Evolutionary conservation across 768 basidiomycete species (phyloP).

Genomic region (Guyanaporus albipodus): DNA sequence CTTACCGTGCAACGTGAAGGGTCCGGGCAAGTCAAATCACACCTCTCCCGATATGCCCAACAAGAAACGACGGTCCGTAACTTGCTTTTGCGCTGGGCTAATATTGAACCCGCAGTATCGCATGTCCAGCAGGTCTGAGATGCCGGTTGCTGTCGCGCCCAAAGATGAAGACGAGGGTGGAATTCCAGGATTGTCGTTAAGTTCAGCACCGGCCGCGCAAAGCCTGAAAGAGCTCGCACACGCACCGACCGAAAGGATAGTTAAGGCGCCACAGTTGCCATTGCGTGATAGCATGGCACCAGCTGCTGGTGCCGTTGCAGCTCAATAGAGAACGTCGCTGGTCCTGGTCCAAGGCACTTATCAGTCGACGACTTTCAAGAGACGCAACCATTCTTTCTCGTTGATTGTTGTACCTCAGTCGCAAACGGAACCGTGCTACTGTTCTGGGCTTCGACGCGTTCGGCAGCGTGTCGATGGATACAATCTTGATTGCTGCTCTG

Average conservation of each 20-base stretch:
- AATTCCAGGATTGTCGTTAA: conserved; percentile 32
- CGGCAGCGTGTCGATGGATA: conserved; percentile 5
- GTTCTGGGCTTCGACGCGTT: conserved; percentile 2
- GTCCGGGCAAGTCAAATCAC: conserved; percentile 55
- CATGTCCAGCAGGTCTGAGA: conserved; percentile 41
- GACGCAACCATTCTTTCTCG: not conserved
- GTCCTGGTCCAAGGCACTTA: not conserved
- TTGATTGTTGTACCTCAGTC: conserved; percentile 4
- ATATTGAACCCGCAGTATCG: conserved; percentile 29
- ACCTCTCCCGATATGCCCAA: conserved; percentile 69
- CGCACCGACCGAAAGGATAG: conserved; percentile 41
- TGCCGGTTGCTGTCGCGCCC: conserved; percentile 18
- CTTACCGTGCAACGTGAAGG: conserved; percentile 44
- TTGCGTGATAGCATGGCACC: conserved; percentile 60
- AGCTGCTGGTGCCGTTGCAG: conserved; percentile 40
- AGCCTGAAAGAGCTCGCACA: conserved; percentile 34
- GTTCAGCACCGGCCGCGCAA: conserved; percentile 29
- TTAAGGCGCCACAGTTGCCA: conserved; percentile 59
- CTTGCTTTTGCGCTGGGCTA: conserved; percentile 15
- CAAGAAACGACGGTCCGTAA: conserved; percentile 76
- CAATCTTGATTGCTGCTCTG: conserved; percentile 14
- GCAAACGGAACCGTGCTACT: conserved; percentile 4
- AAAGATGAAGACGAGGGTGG: conserved; percentile 40
- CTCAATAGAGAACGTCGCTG: conserved; percentile 23
- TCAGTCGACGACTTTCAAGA: conserved; percentile 6